These are phyloP conservation scores for Cercophora newfieldiana DNA, from an alignment of 495 filamentous ascomycete genomes.

Conservation along the genomic window DNA sequence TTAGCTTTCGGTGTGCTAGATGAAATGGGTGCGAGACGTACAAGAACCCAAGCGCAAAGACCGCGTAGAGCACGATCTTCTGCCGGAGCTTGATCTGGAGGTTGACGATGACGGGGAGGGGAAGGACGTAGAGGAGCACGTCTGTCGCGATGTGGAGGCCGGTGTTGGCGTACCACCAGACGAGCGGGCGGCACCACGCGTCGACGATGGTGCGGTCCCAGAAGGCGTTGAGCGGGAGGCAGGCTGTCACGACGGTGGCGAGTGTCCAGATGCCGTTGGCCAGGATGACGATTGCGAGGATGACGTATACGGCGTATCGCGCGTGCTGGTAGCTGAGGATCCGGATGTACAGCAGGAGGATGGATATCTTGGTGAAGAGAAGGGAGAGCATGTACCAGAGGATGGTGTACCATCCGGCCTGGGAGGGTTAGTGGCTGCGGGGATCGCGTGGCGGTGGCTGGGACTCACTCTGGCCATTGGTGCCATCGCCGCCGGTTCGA, in stretches of 20 bases:
- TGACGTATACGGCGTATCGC: constrained; percentile 19
- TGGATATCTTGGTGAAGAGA: constrained; percentile 31
- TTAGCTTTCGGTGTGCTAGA: neutral
- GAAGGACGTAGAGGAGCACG: constrained; percentile 36
- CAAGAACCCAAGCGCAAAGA: constrained; percentile 27
- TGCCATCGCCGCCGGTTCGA: constrained; percentile 14
- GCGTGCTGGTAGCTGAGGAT: constrained; percentile 29
- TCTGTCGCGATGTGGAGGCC: constrained; percentile 32
- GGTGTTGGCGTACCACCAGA: constrained; percentile 28
- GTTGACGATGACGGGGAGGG: constrained; percentile 31
- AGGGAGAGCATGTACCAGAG: constrained; percentile 32
- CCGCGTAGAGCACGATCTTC: constrained; percentile 26
- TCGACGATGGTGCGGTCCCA: constrained; percentile 15
- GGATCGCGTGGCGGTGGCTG: neutral
- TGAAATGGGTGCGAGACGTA: constrained; percentile 5
- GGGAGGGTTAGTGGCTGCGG: neutral
- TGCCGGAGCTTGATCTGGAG: constrained; percentile 26
- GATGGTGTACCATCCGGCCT: constrained; percentile 33
- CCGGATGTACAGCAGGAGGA: constrained; percentile 26
- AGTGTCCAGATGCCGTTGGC: constrained; percentile 26
- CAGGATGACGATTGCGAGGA: constrained; percentile 22
- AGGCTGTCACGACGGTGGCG: constrained; percentile 27
- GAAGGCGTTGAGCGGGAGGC: constrained; percentile 23
- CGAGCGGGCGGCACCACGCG: constrained; percentile 19
- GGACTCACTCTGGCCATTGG: constrained; percentile 21